Conservation (phyloP, 257 asterid species). For the Fraxinus americana region DNA sequence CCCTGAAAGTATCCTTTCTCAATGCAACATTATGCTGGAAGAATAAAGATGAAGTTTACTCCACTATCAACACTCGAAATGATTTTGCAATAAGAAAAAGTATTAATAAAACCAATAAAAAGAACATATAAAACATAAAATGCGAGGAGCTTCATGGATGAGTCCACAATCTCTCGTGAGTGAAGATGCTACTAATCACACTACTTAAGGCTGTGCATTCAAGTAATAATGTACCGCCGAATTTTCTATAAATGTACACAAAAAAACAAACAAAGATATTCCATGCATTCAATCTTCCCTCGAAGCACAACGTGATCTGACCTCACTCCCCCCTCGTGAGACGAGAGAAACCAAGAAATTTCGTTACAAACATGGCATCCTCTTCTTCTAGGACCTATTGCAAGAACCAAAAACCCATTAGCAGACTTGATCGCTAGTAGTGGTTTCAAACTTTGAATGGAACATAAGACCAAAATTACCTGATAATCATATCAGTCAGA, state of each 20-base stretch:
- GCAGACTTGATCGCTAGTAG: not conserved
- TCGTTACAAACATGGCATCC: not conserved
- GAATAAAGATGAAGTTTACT: not conserved
- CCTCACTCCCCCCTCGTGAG: not conserved
- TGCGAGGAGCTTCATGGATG: not conserved
- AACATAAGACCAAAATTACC: slow-evolving; percentile 12
- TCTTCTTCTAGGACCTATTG: no score
- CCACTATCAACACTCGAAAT: not conserved
- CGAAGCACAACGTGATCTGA: not conserved
- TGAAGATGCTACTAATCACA: no score
- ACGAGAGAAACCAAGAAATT: not conserved
- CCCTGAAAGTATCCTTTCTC: not conserved
- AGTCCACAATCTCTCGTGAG: not conserved
- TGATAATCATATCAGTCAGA: slow-evolving; percentile 16
- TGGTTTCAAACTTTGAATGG: not conserved
- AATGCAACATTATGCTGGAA: not conserved
- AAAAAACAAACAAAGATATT: no score
- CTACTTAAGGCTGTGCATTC: not conserved
- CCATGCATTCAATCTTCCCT: not conserved
- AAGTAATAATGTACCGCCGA: not conserved
- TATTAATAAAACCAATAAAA: no score
- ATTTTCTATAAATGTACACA: not conserved
- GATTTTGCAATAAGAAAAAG: not conserved
- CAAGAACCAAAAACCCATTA: no score
- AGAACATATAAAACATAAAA: not conserved